Percentiles rank a stretch among this genome's conserved stretches.
These are phyloP conservation scores for Phytophthora rubi DNA, from an alignment of 352 stramenopile genomes.

Conservation along the genomic window DNA sequence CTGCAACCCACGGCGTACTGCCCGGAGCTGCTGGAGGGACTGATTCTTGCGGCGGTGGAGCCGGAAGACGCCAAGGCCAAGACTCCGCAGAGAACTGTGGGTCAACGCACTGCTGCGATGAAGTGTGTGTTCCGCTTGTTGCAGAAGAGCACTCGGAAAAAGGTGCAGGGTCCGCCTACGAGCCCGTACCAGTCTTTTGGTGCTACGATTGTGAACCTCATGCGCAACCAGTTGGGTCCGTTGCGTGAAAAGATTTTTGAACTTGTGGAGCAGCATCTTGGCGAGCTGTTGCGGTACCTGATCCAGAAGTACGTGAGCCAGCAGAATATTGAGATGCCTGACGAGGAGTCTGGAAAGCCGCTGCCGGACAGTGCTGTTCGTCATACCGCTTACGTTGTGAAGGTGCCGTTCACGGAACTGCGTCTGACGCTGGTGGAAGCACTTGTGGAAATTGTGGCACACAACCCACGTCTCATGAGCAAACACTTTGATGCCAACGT, in stretches of 20 bases:
- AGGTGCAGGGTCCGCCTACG: conserved; percentile 78
- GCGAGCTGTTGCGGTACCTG: conserved; percentile 72
- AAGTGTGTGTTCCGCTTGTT: conserved; percentile 80
- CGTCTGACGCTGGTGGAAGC: conserved; percentile 85
- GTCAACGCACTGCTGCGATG: conserved; percentile 84
- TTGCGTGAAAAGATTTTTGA: conserved; percentile 77
- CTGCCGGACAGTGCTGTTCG: conserved; percentile 70
- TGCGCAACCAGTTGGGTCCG: conserved; percentile 80
- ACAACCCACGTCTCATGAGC: conserved; percentile 75
- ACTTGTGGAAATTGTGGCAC: conserved; percentile 85
- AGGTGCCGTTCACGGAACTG: conserved; percentile 90
- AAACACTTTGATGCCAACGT: conserved; percentile 83
- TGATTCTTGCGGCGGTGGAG: conserved; percentile 72
- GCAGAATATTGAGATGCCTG: conserved; percentile 80
- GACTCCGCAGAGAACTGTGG: conserved; percentile 42
- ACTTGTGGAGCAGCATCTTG: conserved; percentile 69
- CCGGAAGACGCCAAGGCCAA: conserved; percentile 37
- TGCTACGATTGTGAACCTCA: conserved; percentile 84
- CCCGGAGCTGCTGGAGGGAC: conserved; percentile 79
- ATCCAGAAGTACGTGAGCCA: conserved; percentile 81
- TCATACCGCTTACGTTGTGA: conserved; percentile 90
- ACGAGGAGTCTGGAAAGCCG: conserved; percentile 57
- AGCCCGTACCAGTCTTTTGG: conserved; percentile 89
- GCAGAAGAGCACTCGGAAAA: conserved; percentile 77
- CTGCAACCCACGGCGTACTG: conserved; percentile 87